Evolutionary conservation across 2,329 filamentous ascomycete genomes (phyloP), one percentile per base, ranked within the genome.

Genomic region (Blastomyces silverae): DNA sequence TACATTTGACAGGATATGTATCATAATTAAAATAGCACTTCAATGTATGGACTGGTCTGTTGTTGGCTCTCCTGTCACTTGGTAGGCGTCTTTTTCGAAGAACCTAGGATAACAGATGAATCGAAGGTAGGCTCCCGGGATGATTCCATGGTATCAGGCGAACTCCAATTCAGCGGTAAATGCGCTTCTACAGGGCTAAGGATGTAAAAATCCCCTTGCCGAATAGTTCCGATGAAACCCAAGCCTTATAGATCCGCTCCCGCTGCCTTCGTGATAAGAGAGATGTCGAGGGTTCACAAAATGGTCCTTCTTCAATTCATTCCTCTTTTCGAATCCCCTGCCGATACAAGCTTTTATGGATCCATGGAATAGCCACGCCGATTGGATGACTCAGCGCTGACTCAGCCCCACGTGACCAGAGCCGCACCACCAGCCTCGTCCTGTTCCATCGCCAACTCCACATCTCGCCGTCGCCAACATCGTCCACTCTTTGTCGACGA

Each of bases 341-440:
- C 31, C 31, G 1, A 37, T 37, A 37, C 34, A 37, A 37, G 34
- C 7, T 37, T 37, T 37, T 37, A 37, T 37, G 34, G 8, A 37
- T 37, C 34, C 34, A 10, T 37, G 34, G 8, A 37, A 1, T 37
- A 7, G 34, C 34, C 34, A 10, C 6, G 34, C 34, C 34, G 8
- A 13, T 17, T 17, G 5, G 52, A 20, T 55, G 52, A 55, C 22
- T 34, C 28, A 55, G 15, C 13, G 10, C 8, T 28, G 39, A 50
- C 5, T 62, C 13, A 62, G 48, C 37, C 2, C 22, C 61, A 63
- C 52, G 50, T 63, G 61, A 63, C 52, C 25, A 63, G 31, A 34
- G 15, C 31, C 28, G 6, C 28, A 34, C 34, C 17, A 25, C 52
- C 52, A 25, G 8, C 52, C 15, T 25, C 34, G 7, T 10, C 34